Evolutionary conservation across 2,329 filamentous ascomycete genomes (phyloP).

Genomic region (Epichloe scottii): DNA sequence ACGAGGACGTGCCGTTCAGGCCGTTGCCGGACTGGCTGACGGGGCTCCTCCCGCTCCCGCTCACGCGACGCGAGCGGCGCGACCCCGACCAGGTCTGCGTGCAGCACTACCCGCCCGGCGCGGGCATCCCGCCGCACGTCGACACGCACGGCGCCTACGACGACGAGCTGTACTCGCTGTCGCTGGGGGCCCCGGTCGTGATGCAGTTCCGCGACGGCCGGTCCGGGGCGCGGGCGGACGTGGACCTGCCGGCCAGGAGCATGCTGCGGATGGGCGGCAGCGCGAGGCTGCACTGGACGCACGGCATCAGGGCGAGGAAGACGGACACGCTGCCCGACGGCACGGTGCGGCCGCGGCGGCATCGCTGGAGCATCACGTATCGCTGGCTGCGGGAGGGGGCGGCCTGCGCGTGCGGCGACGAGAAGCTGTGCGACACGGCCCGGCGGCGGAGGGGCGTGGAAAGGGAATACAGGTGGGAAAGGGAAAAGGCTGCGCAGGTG

Average conservation of each 20-base stretch:
- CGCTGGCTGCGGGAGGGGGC: conserved; percentile 35
- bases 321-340: conserved; percentile 35
- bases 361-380: conserved; percentile 44
- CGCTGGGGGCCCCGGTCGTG: conserved; percentile 27
- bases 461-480: conserved; percentile 38
- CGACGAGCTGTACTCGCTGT: conserved; percentile 32
- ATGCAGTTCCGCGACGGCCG: conserved; percentile 29
- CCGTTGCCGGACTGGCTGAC: conserved; percentile 38
- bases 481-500: background rate
- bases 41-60: conserved; percentile 36
- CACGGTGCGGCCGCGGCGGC: conserved; percentile 25
- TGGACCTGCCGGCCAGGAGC: conserved; percentile 35
- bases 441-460: conserved; percentile 32
- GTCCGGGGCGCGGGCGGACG: conserved; percentile 21
- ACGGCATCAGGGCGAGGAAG: conserved; percentile 41
- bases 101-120: conserved; percentile 47
- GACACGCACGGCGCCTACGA: conserved; percentile 38
- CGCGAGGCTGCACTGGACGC: conserved; percentile 40
- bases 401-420: conserved; percentile 37
- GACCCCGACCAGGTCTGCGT: conserved; percentile 45
- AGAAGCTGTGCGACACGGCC: conserved; percentile 38
- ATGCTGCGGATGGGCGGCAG: conserved; percentile 40
- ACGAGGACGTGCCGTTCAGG: conserved; percentile 29
- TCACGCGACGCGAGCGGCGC: conserved; percentile 30
- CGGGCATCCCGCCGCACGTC: conserved; percentile 48